Conservation (phyloP, 805 yeast genomes). For the Cyberlindnera euphorbiae region DNA sequence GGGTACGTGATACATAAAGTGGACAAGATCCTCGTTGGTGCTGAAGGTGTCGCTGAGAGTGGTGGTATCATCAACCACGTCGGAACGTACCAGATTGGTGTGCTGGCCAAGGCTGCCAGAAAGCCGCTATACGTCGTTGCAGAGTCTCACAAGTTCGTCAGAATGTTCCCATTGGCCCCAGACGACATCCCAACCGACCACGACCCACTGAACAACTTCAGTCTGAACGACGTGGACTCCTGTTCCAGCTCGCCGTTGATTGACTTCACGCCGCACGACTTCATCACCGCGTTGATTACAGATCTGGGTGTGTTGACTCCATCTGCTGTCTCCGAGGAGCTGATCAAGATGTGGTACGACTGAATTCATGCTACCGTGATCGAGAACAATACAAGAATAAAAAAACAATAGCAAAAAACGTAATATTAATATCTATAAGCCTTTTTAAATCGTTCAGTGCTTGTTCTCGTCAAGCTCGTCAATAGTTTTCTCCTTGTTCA, state of each 20-base stretch:
- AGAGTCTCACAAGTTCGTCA: conserved; percentile 92
- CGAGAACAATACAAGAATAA: no score
- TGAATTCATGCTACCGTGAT: no score
- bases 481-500: conserved; percentile 36
- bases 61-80: conserved; percentile 96
- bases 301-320: conserved; percentile 97
- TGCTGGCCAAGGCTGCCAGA: conserved; percentile 81
- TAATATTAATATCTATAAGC: background rate
- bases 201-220: conserved; percentile 38
- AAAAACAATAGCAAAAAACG: background rate
- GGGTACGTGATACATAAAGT: conserved; percentile 89
- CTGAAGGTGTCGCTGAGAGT: conserved; percentile 98
- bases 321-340: conserved; percentile 96
- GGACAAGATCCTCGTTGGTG: conserved; percentile 93
- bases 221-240: conserved; percentile 32
- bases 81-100: conserved; percentile 94
- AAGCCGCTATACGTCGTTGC: conserved; percentile 93
- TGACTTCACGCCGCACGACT: conserved; percentile 95
- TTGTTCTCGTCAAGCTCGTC: conserved; percentile 33
- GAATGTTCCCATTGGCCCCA: conserved; percentile 91
- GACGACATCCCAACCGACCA: conserved; percentile 74
- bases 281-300: conserved; percentile 90
- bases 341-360: conserved; percentile 97
- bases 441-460: background rate
- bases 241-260: conserved; percentile 50